Percentiles rank a stretch among this genome's conserved stretches.
Conservation (phyloP, 345 rosid genomes). For the Eucalyptus viminalis region DNA sequence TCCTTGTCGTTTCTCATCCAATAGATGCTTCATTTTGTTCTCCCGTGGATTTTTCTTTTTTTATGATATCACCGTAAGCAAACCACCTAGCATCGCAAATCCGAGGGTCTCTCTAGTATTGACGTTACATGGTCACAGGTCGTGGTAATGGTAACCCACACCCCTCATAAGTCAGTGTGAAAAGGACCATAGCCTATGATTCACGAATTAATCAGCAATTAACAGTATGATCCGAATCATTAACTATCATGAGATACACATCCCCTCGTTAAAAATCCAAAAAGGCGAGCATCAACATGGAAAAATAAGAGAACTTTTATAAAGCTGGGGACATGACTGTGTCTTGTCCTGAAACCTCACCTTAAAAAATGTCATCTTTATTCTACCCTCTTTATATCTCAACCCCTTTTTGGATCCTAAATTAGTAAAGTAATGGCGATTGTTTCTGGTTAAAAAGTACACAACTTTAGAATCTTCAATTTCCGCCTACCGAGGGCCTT, state of each 20-base stretch:
- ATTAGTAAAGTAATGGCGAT: slow-evolving; percentile 5
- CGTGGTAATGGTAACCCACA: not conserved
- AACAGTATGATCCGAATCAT: not conserved
- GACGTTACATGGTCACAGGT: not conserved
- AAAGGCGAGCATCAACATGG: not conserved
- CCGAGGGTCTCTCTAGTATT: not conserved
- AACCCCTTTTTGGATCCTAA: not conserved
- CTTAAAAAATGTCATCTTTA: not conserved
- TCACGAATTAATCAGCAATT: not conserved
- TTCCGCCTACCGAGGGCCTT: slow-evolving; percentile 1
- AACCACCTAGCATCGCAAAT: not conserved
- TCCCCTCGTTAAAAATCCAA: not conserved
- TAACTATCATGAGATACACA: not conserved
- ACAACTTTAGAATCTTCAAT: not conserved
- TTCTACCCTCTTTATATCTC: not conserved
- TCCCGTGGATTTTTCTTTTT: not conserved
- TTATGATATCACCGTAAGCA: not conserved
- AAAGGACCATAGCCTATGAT: not conserved
- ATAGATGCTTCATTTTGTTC: not conserved
- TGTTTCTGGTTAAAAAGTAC: not conserved
- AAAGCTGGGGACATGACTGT: not conserved
- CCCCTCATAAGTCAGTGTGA: not conserved
- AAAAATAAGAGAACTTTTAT: not conserved
- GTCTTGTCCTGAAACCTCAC: not conserved
- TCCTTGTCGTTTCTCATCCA: not conserved